phyloP scores from a whole-genome alignment of 495 filamentous ascomycete species.

The Hyaloscypha finlandica region DNA sequence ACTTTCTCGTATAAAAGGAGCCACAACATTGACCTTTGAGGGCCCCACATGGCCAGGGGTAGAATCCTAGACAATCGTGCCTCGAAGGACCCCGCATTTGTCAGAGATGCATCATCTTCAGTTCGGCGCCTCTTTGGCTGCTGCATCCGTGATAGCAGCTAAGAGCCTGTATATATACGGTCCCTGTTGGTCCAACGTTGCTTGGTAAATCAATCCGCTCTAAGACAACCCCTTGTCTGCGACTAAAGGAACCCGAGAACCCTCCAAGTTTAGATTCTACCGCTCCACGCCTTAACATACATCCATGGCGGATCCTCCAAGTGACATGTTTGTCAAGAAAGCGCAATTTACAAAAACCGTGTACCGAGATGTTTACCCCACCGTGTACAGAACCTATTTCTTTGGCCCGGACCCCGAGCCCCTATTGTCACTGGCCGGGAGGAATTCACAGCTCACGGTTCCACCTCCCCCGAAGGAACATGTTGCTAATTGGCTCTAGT shows the following conservation, averaged over 20 bases:
- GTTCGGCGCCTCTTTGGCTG: not conserved
- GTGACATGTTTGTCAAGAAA: slow-evolving; percentile 9
- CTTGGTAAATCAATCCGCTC: not conserved
- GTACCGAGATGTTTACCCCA: slow-evolving; percentile 46
- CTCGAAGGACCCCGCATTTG: not conserved
- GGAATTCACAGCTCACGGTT: too few relatives aligned
- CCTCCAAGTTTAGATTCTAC: not conserved
- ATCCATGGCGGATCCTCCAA: not conserved
- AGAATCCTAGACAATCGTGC: not conserved
- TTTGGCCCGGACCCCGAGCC: too few relatives aligned
- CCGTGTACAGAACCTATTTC: slow-evolving; percentile 27
- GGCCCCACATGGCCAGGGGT: not conserved
- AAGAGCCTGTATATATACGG: not conserved
- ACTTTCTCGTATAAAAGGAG: not conserved
- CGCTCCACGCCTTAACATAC: not conserved
- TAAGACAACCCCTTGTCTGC: not conserved
- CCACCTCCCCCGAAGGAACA: too few relatives aligned
- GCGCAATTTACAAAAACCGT: slow-evolving; percentile 37
- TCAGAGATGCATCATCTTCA: not conserved
- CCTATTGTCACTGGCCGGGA: too few relatives aligned
- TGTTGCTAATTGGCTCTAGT: too few relatives aligned
- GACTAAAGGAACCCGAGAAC: not conserved
- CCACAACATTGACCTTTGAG: not conserved
- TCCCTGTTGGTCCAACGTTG: not conserved
- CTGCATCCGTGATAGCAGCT: not conserved